Base-by-base conservation (phyloP, 352 stramenopile genomes). In the Phytopythium aichiense region DNA sequence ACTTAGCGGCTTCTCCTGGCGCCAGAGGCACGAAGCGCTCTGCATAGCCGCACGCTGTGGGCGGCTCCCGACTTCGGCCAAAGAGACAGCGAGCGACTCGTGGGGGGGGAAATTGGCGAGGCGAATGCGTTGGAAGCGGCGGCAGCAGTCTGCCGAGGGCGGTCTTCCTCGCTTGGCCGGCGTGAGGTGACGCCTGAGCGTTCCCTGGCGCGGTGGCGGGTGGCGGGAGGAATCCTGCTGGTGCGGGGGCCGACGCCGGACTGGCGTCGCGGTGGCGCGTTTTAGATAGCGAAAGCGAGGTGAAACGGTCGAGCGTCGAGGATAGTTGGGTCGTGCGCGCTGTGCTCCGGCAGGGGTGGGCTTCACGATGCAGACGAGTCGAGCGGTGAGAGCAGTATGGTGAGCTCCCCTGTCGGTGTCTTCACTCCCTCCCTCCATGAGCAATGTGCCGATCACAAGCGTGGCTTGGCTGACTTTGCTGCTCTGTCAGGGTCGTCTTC, bases 1-100 rank as follows among this genome's bases (percentile, higher is more conserved):
- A 59, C 53, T 59, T 59, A 49, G 31, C 11, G 8, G 2, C 18
- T 23, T 43, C 30, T 31, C 53, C 37, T 53, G 46, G 45, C 23
- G 45, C 45, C 25, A 51, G 15, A 51, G 45, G 45, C 45, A 51
- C 23, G 45, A 51, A 51, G 45, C 45, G 45, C n/a, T 20, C 45
- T 18, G 22, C 45, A 28, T 20, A n/a, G 8, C 45, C 22, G 9
- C 22, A 31, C 22, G 13, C 45, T 30, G 4, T 30, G 4, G 20
- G 15, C 40, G 40, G 6, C 35, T 13, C 38, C n/a, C 43, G 43
- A 49, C 37, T 18, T 11, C 43, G n/a, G 22, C 9, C 20, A 51
- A 31, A 51, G 46, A 53, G 46, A 53, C 46, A 53, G 46, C 46
- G 18, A 48, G 15, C 18, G 42, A 48, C 42, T 48, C 42, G 42